These are phyloP conservation scores for Trichoderma breve DNA, from an alignment of 2,329 filamentous ascomycete species.

Conservation along the genomic window DNA sequence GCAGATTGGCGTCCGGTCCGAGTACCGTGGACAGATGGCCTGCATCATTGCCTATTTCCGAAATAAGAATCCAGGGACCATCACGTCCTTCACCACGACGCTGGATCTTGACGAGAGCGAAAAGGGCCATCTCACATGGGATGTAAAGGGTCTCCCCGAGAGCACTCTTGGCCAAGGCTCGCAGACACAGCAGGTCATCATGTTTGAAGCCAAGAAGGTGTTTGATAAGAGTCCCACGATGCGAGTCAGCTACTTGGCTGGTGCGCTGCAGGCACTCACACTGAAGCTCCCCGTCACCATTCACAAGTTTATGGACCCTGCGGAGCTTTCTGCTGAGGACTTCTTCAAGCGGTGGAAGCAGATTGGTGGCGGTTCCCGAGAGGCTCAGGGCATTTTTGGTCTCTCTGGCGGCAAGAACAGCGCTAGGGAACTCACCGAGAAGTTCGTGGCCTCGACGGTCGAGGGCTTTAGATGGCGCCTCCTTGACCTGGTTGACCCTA, in stretches of 20 bases:
- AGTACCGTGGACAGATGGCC: conserved; percentile 93
- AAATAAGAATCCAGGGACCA: conserved; percentile 83
- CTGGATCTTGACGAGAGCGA: conserved; percentile 74
- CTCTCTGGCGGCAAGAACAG: conserved; percentile 48
- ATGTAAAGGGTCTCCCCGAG: conserved; percentile 85
- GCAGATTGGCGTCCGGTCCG: conserved; percentile 86
- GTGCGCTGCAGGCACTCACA: conserved; percentile 87
- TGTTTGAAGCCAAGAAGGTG: conserved; percentile 82
- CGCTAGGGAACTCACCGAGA: conserved; percentile 64
- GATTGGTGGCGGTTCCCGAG: conserved; percentile 83
- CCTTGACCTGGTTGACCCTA: conserved; percentile 83
- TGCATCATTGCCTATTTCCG: conserved; percentile 94
- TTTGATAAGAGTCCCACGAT: conserved; percentile 88
- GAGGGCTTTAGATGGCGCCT: conserved; percentile 89
- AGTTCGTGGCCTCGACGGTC: conserved; percentile 69
- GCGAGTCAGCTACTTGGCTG: conserved; percentile 89
- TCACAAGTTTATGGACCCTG: conserved; percentile 96
- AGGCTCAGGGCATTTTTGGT: conserved; percentile 84
- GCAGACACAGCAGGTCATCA: conserved; percentile 89
- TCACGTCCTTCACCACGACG: conserved; percentile 92
- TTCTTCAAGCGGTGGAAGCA: conserved; percentile 99
- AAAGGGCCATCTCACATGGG: conserved; percentile 70
- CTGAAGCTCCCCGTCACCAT: conserved; percentile 83
- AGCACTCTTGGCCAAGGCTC: conserved; percentile 70
- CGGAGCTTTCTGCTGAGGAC: conserved; percentile 81